A percentile compares a stretch with the other conserved stretches of the same genome.
Conservation (phyloP, 1,139 yeast species). For the Ogataea hybrid region DNA sequence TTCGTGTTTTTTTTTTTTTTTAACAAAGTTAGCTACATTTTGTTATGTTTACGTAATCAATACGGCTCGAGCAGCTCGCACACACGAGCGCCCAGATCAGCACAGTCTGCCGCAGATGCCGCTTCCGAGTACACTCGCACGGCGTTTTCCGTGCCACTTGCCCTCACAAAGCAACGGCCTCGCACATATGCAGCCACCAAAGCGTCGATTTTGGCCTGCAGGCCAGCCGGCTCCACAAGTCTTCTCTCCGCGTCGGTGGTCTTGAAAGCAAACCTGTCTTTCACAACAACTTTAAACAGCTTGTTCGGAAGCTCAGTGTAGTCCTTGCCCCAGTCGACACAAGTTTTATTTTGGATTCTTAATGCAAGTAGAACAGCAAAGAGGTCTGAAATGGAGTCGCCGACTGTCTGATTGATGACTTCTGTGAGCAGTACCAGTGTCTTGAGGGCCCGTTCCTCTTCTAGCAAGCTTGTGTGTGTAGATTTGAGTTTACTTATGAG, state of each 20-base stretch:
- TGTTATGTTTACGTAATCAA: slow-evolving; percentile 1
- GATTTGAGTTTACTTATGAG: slow-evolving; percentile 37
- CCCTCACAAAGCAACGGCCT: slow-evolving; percentile 92
- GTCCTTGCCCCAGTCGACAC: slow-evolving; percentile 71
- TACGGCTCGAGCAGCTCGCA: slow-evolving; percentile 40
- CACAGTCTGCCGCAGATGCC: slow-evolving; percentile 48
- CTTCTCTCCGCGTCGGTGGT: slow-evolving; percentile 92
- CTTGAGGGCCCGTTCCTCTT: slow-evolving; percentile 29
- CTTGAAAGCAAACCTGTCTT: slow-evolving; percentile 73
- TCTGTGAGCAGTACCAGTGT: slow-evolving; percentile 36
- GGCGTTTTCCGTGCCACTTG: slow-evolving; percentile 98
- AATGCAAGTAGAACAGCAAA: slow-evolving; percentile 71
- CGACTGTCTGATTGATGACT: slow-evolving; percentile 92
- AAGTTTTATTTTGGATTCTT: slow-evolving; percentile 38
- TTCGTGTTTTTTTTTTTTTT: slow-evolving; percentile 2
- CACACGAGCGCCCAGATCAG: slow-evolving; percentile 52
- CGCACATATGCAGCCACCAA: slow-evolving; percentile 53
- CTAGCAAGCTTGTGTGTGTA: slow-evolving; percentile 29
- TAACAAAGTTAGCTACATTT: too few species aligned
- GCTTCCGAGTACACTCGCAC: slow-evolving; percentile 97
- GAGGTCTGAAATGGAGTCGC: slow-evolving; percentile 93
- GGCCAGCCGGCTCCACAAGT: slow-evolving; percentile 70
- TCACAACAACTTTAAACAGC: slow-evolving; percentile 75
- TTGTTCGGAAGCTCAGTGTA: slow-evolving; percentile 87
- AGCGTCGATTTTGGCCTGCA: slow-evolving; percentile 71